Evolutionary conservation across 352 stramenopile genomes (phyloP).

Genomic region (Phytophthora capsici): DNA sequence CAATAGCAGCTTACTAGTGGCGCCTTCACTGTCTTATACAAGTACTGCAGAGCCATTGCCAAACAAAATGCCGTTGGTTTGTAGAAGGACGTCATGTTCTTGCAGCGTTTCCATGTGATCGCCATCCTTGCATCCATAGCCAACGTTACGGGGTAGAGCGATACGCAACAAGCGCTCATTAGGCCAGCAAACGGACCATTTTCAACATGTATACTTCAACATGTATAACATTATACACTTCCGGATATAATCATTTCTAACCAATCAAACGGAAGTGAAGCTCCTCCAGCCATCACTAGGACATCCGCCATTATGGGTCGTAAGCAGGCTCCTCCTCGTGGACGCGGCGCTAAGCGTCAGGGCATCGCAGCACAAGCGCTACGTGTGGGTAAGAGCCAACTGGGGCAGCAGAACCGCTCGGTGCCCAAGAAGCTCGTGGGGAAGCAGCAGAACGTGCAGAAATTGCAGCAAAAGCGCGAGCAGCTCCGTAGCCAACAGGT

Average conservation of each 20-base stretch:
- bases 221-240: too few relatives aligned
- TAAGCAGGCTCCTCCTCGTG: slow-evolving; percentile 28
- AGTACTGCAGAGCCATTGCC: too few relatives aligned
- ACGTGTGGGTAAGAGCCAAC: slow-evolving; percentile 20
- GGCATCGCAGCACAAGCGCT: slow-evolving; percentile 33
- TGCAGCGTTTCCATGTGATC: neutral
- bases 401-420: slow-evolving; percentile 33
- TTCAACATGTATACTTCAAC: slow-evolving; percentile 7
- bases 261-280: neutral
- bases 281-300: slow-evolving; percentile 27
- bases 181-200: slow-evolving; percentile 11
- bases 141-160: slow-evolving; percentile 11
- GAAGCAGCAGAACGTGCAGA: slow-evolving; percentile 57
- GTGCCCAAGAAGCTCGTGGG: slow-evolving; percentile 41
- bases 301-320: slow-evolving; percentile 17
- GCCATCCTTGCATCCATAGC: slow-evolving; percentile 1
- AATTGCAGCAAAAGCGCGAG: slow-evolving; percentile 69
- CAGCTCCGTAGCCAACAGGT: slow-evolving; percentile 65
- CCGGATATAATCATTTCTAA: too few relatives aligned
- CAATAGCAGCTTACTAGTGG: neutral
- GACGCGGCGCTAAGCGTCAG: slow-evolving; percentile 40
- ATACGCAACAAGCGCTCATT: slow-evolving; percentile 16
- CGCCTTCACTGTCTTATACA: slow-evolving; percentile 28
- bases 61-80: too few relatives aligned
- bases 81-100: too few relatives aligned